Base-by-base conservation (phyloP, 805 yeast species). In the Sungouiozyma ichnusensis region DNA sequence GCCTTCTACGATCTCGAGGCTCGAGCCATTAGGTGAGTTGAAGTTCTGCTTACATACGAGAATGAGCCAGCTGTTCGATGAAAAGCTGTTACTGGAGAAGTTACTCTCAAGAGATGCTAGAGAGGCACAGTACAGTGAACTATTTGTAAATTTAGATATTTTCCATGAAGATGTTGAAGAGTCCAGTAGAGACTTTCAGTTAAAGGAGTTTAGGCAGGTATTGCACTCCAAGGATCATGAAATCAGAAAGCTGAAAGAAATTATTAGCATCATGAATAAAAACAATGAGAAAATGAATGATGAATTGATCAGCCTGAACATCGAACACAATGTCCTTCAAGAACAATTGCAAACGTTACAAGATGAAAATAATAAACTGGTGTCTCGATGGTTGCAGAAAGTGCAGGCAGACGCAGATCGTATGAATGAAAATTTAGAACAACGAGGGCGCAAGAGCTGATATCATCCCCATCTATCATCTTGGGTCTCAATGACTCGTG, bases 221-320 rank as follows among this genome's bases (percentile, higher is more conserved):
- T 33, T 37, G 17, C 39, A 18, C 8, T 35, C 39, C 3, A 56
- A 51, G 15, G 55, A 55, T n/a, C 37, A 17, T 13, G 64, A 60
- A 31, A 51, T 63, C 1, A 38, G 31, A 1, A 45, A 51, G 4
- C 50, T 67, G 33, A 52, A 55, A 18, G 54, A 52, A 13, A 49
- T 58, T n/a, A 48, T 63, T n/a, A 47, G 48, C 1, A 60, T 69
- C 20, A 79, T 77, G 57, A 71, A 77, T 40, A 71, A 71, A 48
- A 70, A 79, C 3, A 69, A 78, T 16, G 83, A 76, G 45, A 63
- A 71, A 27, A 58, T 80, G 35, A 80, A 79, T 45, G 88, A 85
- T 53, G 92, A 84, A 52, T 64, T 79, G 20, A 65, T 84, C 16
- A 71, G 79, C 1, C 53, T 69, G 45, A 73, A 76, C 40, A 77